Base-by-base conservation (phyloP, 345 rosid species). In the Salix purpurea region DNA sequence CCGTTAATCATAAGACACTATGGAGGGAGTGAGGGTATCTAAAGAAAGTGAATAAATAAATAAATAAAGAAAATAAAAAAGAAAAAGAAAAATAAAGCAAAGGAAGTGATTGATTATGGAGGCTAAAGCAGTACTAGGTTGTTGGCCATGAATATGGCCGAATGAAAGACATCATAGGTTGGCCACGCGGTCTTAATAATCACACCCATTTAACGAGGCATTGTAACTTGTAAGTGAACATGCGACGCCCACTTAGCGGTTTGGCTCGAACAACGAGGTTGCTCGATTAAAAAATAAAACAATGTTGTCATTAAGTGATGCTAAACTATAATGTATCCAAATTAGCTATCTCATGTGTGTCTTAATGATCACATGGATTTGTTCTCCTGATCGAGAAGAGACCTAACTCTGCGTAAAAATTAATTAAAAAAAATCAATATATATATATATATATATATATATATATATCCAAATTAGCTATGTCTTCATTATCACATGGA, bases 101-200 rank as follows among this genome's bases (percentile, higher is more conserved):
- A 62, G 6, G 39, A 70, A 34, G 46, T 16, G 56, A 39, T 11
- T 54, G 80, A 77, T 42, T 32, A 19, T 32, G 73, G 69, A 54
- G 69, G 76, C 13, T 50, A 70, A 67, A 54, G 85, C 74, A 71
- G 87, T 88, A 84, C 91, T 84, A 89, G 90, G 91, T 87, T 89
- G 89, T 82, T 79, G 80, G 88, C 85, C 87, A 84, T 70, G 36
- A 78, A 60, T 18, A 76, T 67, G 83, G 76, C 86, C 5, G 26
- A n/a, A 10, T 58, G 10, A 3, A 58, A 58, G 62, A 58, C 13
- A 40, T 40, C 44, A 40, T 40, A 10, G 13, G 64, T 0, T 9
- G 28, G 64, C 23, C 64, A 58, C 28, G 1, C 28, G 28, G 28
- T n/a, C 5, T 58, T n/a, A 0, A 23, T 23, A n/a, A 58, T 58